Evolutionary conservation across 148 eudicot species (phyloP).

Genomic region (Persicaria maculosa): DNA sequence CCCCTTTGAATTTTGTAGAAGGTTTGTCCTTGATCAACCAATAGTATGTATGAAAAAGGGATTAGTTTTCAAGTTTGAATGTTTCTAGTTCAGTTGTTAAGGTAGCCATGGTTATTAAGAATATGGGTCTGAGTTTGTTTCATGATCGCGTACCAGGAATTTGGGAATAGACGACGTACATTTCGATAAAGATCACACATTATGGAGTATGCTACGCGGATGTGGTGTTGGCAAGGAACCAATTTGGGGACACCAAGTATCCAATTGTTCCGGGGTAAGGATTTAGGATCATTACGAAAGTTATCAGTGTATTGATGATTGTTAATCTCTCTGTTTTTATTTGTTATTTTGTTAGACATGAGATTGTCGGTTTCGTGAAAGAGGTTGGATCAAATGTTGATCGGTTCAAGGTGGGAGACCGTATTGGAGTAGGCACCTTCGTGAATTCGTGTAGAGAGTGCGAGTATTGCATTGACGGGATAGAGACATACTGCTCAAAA

Average conservation of each 20-base stretch:
- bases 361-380: constrained; percentile 71
- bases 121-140: no score
- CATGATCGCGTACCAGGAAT: constrained; percentile 27
- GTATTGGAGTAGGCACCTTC: no score
- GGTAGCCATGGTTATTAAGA: no score
- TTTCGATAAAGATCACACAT: constrained; percentile 53
- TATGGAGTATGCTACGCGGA: constrained; percentile 92
- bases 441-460: constrained; percentile 33
- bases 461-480: constrained; percentile 48
- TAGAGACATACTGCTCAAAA: constrained; percentile 52
- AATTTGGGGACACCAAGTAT: constrained; percentile 43
- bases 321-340: no score
- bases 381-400: constrained; percentile 53
- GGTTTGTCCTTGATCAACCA: constrained; percentile 22
- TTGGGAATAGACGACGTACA: constrained; percentile 47
- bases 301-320: no score
- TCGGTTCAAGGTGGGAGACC: constrained; percentile 27
- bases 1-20: constrained; percentile 58
- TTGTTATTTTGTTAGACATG: constrained; percentile 36
- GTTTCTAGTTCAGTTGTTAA: no score
- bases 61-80: no score
- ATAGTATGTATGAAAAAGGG: no score
- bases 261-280: constrained; percentile 83
- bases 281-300: not conserved
- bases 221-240: constrained; percentile 62